Conservation (phyloP, 257 asterid species). For the Solanum sitiens region DNA sequence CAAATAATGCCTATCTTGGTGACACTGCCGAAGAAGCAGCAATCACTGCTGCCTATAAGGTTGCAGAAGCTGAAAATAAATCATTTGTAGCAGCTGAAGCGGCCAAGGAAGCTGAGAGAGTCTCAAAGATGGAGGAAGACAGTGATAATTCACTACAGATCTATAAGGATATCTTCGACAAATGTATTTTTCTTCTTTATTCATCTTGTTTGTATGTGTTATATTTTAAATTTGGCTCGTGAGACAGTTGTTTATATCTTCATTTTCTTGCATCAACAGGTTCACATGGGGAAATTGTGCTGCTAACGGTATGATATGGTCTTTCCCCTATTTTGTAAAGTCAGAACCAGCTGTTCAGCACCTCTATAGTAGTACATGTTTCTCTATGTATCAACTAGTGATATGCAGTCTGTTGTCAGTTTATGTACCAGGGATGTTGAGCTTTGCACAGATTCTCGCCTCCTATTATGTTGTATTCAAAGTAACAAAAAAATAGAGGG, state of each 20-base stretch:
- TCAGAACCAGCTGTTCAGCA: not conserved
- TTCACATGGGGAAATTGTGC: constrained; percentile 39
- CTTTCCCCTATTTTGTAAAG: not conserved
- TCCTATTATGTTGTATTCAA: not conserved
- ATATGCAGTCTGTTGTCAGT: not conserved
- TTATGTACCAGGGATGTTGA: not conserved
- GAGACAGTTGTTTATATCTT: not conserved
- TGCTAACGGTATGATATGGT: constrained; percentile 33
- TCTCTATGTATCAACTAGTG: not conserved
- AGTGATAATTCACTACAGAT: constrained; percentile 44
- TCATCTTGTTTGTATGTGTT: not conserved
- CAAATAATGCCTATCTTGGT: constrained; percentile 34
- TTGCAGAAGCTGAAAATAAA: constrained; percentile 81
- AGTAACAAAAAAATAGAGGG: not conserved
- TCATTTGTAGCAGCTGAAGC: constrained; percentile 71
- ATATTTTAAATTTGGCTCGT: not conserved
- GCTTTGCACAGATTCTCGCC: not conserved
- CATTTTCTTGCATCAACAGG: constrained; percentile 30
- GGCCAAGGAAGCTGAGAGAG: constrained; percentile 71
- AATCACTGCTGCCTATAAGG: constrained; percentile 34
- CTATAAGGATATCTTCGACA: constrained; percentile 49
- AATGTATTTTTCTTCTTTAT: constrained; percentile 22
- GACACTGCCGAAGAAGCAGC: constrained; percentile 59
- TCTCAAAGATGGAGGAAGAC: constrained; percentile 62
- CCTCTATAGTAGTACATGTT: not conserved